Evolutionary conservation across 176 grass and related monocot species (phyloP).

Genomic region (Juncus effusus): DNA sequence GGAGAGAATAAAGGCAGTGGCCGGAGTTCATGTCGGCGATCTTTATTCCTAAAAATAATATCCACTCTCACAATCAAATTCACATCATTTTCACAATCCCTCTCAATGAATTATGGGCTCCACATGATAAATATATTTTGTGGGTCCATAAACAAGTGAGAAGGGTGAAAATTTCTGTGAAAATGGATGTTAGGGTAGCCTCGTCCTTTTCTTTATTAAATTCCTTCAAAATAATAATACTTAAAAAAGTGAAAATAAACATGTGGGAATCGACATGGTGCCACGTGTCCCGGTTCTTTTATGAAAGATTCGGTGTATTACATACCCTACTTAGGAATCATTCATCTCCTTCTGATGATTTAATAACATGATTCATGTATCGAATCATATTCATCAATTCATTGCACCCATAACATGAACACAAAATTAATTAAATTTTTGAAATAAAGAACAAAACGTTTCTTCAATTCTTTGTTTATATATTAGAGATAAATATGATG

Average conservation of each 20-base stretch:
- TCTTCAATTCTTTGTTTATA: no score
- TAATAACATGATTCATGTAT: neutral
- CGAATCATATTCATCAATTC: neutral
- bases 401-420: no score
- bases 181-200: no score
- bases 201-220: no score
- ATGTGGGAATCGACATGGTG: constrained; percentile 6
- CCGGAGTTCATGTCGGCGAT: constrained; percentile 27
- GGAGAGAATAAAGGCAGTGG: neutral
- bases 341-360: neutral
- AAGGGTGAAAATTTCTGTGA: no score
- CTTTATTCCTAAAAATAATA: neutral
- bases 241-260: neutral
- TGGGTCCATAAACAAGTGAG: no score
- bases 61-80: neutral
- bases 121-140: neutral
- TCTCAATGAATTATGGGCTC: no score
- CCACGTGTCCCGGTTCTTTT: constrained; percentile 18
- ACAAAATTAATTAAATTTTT: no score
- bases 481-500: no score
- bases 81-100: neutral
- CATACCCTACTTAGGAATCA: constrained; percentile 4
- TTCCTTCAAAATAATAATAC: no score
- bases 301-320: constrained; percentile 18
- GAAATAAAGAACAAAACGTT: no score